A percentile compares a stretch with the other conserved stretches of the same genome.
Conservation (phyloP, 371 early-diverging fungal species). For the Massospora cicadina region DNA sequence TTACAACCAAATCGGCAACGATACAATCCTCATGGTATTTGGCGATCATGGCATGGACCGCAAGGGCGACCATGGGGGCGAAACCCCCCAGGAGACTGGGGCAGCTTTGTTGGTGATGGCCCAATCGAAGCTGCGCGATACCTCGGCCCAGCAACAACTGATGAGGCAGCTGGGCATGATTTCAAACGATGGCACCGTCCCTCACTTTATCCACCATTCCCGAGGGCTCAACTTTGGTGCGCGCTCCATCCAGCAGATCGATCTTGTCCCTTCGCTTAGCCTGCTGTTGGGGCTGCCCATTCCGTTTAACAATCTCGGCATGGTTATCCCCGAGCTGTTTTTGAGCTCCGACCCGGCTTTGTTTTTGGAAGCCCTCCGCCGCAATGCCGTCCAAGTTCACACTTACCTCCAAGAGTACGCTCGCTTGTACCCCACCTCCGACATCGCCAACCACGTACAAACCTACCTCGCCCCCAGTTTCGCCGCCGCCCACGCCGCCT, state of each 20-base stretch:
- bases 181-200: background rate
- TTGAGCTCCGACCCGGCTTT: conserved; percentile 15
- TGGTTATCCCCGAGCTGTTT: conserved; percentile 53
- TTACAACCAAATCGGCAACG: conserved; percentile 49
- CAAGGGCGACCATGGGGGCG: conserved; percentile 98
- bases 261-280: conserved; percentile 61
- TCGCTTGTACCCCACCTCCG: conserved; percentile 16
- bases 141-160: background rate
- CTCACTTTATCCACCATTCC: conserved; percentile 2
- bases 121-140: background rate
- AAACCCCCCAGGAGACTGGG: conserved; percentile 70
- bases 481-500: conserved; percentile 17
- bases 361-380: conserved; percentile 37
- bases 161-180: conserved; percentile 9
- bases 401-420: conserved; percentile 40
- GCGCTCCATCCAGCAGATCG: conserved; percentile 57
- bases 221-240: conserved; percentile 11
- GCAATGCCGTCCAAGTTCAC: conserved; percentile 62
- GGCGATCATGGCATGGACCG: conserved; percentile 98
- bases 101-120: conserved; percentile 56
- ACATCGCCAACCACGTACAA: conserved; percentile 17
- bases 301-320: conserved; percentile 71
- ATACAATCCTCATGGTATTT: conserved; percentile 80
- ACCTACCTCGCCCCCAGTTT: conserved; percentile 18
- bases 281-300: conserved; percentile 53